phyloP scores from a whole-genome alignment of 2,329 filamentous ascomycete genomes.

The Clarireedia paspali region DNA sequence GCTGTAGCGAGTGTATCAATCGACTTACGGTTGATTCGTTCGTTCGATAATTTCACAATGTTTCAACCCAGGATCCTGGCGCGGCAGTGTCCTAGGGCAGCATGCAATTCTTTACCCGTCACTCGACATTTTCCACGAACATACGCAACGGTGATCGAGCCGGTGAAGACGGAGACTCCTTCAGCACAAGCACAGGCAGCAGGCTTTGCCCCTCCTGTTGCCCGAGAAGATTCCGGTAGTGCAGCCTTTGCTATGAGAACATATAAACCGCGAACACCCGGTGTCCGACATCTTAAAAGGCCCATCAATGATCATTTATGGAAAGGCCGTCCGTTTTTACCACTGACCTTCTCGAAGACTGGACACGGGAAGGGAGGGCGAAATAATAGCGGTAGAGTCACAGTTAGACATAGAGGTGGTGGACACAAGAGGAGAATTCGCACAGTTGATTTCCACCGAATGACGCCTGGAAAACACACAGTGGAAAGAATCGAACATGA shows the following conservation, averaged over 20 bases:
- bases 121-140: constrained; percentile 37
- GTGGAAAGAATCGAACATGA: constrained; percentile 97
- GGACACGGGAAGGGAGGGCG: constrained; percentile 88
- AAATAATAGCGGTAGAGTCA: constrained; percentile 79
- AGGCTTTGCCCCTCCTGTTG: constrained; percentile 38
- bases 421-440: constrained; percentile 88
- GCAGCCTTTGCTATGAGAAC: constrained; percentile 52
- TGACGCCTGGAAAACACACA: constrained; percentile 69
- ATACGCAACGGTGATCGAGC: constrained; percentile 42
- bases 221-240: constrained; percentile 32
- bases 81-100: constrained; percentile 34
- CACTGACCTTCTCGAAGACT: constrained; percentile 85
- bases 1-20: constrained; percentile 11
- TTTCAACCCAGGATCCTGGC: constrained; percentile 58
- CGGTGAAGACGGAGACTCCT: constrained; percentile 30
- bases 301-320: constrained; percentile 95
- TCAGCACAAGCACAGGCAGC: constrained; percentile 30
- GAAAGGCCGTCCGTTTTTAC: constrained; percentile 79
- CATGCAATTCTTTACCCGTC: constrained; percentile 39
- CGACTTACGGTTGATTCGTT: constrained; percentile 1
- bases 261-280: constrained; percentile 90
- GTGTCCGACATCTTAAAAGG: constrained; percentile 81
- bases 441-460: constrained; percentile 80
- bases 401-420: constrained; percentile 85
- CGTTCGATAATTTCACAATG: constrained; percentile 37